Base-by-base conservation (phyloP, 2,329 filamentous ascomycete species). In the Trichophyton equinum region DNA sequence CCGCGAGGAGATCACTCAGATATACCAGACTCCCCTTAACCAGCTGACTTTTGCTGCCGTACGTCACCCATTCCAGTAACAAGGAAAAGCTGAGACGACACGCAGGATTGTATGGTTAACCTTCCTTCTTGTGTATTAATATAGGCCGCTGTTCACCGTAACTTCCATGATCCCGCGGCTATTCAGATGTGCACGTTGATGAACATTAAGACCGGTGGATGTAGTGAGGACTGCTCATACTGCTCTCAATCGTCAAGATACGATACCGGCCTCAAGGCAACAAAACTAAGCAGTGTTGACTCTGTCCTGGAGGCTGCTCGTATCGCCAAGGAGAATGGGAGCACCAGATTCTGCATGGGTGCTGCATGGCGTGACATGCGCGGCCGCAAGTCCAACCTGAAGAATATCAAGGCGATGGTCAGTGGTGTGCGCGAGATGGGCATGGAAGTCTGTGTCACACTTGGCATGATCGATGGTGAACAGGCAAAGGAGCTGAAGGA, bases 161-260 rank as follows among this genome's bases (percentile, higher is more conserved):
- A 87, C 67, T 95, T 95, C 78, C 91, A 95, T 76, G 82, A 88
- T 69, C 88, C 91, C 5, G 80, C 85, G 55, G 85, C 89, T 30
- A 89, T 96, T 64, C 91, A 96, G 75, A 87, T 95, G 75, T 96
- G 91, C 78, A 96, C 91, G 0, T 80, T 96, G 62, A 95, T 95
- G 88, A 95, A 95, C 79, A 96, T 96, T 79, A 96, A 96, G 73
- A 95, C 89, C 7, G 91, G 91, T 60, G 91, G 91, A 56, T 96
- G 91, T 76, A 90, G 84, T 67, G 91, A 95, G 74, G 91, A 96
- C 75, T 96, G 91, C 77, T 89, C 87, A 25, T 96, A 96, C 82
- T 95, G 90, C 73, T 88, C 90, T 1, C 90, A 95, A 74, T 91
- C 90, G 3, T 90, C 88, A 4, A 86, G 88, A 27, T 87, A 95